These are phyloP conservation scores for Aurantiochytrium sp. DNA, from an alignment of 108 stramenopile genomes.

Conservation along the genomic window DNA sequence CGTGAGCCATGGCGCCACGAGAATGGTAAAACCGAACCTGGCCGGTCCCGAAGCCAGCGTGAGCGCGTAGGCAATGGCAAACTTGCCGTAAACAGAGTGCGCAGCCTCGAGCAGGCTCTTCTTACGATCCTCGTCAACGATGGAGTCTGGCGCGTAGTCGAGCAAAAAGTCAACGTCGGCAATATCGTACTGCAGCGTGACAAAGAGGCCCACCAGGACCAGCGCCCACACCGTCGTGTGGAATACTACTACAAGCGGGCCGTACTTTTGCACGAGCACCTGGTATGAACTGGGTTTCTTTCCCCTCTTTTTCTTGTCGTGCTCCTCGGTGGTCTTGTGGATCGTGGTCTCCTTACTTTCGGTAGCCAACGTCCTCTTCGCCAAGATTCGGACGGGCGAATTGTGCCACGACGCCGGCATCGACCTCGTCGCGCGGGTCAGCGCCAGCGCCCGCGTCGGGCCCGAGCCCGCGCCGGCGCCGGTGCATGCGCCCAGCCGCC, in stretches of 20 bases:
- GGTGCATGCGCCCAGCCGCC: not conserved
- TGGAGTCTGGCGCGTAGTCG: not conserved
- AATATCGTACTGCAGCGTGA: not conserved
- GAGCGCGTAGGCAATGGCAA: not conserved
- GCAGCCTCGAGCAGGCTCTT: not conserved
- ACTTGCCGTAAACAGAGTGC: constrained; percentile 10
- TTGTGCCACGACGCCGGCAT: not conserved
- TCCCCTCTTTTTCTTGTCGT: not conserved
- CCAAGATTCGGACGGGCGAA: not conserved
- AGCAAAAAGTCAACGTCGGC: not conserved
- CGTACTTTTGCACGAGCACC: constrained; percentile 15
- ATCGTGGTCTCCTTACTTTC: not conserved
- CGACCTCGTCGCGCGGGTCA: not conserved
- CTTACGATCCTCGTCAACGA: not conserved
- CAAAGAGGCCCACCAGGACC: not conserved
- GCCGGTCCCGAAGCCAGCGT: not conserved
- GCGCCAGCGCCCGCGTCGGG: not conserved
- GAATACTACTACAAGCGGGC: not conserved
- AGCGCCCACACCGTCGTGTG: not conserved
- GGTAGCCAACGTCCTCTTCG: not conserved
- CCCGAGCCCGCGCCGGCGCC: not conserved
- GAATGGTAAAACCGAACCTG: not conserved
- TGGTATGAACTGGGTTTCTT: not conserved
- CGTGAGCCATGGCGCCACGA: not conserved
- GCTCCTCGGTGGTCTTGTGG: not conserved